Percentiles rank a stretch among this genome's conserved stretches.
phyloP scores from a whole-genome alignment of 2,329 filamentous ascomycete species.

The Dactylellina haptotyla region DNA sequence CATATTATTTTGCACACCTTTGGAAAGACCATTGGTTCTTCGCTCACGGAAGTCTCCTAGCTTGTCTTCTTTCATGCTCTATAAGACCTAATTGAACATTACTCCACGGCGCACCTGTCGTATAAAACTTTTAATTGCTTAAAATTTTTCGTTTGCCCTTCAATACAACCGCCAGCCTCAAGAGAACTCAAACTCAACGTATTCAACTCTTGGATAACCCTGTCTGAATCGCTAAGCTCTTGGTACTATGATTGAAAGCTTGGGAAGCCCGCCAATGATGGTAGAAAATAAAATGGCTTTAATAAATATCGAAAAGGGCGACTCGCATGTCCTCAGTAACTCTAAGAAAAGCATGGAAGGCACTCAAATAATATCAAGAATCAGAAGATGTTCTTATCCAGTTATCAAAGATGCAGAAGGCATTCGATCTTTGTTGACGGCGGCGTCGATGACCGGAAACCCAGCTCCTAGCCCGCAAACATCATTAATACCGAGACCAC shows the following conservation, averaged over 20 bases:
- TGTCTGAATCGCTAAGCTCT: not conserved
- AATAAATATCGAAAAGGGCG: not conserved
- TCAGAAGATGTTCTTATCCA: not conserved
- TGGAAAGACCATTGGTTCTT: too few species aligned
- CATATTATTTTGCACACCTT: too few species aligned
- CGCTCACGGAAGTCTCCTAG: too few species aligned
- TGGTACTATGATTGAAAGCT: not conserved
- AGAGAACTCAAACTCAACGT: not conserved
- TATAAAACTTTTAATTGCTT: too few species aligned
- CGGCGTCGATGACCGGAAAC: not conserved
- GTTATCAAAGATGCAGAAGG: constrained; percentile 12
- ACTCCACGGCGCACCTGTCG: too few species aligned
- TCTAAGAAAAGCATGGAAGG: not conserved
- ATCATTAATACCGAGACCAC: not conserved
- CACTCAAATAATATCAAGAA: not conserved
- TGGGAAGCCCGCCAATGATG: not conserved
- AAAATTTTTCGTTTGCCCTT: too few species aligned
- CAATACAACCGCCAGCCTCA: too few species aligned
- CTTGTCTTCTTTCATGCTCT: too few species aligned
- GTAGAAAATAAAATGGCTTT: not conserved
- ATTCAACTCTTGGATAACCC: too few species aligned
- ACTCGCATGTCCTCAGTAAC: not conserved
- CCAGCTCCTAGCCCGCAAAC: not conserved
- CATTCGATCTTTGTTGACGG: constrained; percentile 19
- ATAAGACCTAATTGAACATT: too few species aligned